Evolutionary conservation across 345 rosid species (phyloP).

Genomic region (Eutrema japonicum): DNA sequence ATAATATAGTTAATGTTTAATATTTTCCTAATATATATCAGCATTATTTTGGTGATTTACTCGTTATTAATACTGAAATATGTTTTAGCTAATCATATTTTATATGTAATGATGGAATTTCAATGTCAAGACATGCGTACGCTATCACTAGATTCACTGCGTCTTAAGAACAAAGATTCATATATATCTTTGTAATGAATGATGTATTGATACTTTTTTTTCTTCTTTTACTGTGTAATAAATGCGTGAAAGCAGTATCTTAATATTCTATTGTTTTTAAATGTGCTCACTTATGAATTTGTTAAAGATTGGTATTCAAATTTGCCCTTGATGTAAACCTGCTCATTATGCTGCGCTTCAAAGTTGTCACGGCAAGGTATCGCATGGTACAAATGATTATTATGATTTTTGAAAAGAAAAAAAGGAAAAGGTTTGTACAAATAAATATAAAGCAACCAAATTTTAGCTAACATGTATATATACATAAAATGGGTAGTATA

Average conservation of each 20-base stretch:
- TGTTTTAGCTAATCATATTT: conserved; percentile 10
- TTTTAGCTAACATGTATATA: neutral
- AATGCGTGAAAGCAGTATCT: conserved; percentile 8
- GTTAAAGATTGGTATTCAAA: neutral
- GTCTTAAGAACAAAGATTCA: conserved; percentile 11
- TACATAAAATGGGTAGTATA: neutral
- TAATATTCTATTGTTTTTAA: conserved; percentile 4
- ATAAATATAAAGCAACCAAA: conserved; percentile 5
- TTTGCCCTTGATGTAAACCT: conserved; percentile 2
- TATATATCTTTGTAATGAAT: conserved; percentile 19
- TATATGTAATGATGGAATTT: conserved; percentile 27
- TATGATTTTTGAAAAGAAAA: neutral
- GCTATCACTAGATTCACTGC: conserved; percentile 21
- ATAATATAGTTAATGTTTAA: conserved; percentile 24
- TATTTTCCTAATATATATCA: conserved; percentile 30
- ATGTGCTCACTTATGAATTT: neutral
- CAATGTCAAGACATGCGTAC: conserved; percentile 23
- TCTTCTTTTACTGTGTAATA: conserved; percentile 15
- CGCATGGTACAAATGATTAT: conserved; percentile 28
- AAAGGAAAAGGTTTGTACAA: neutral
- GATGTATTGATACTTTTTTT: conserved; percentile 15
- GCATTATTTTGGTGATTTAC: conserved; percentile 23
- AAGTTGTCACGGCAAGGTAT: conserved; percentile 23
- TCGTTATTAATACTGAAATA: conserved; percentile 17
- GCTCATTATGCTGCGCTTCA: conserved; percentile 26